A percentile compares a stretch with the other conserved stretches of the same genome.
Conservation (phyloP, 2,329 filamentous ascomycete genomes). For the Acrodontium crateriforme region DNA sequence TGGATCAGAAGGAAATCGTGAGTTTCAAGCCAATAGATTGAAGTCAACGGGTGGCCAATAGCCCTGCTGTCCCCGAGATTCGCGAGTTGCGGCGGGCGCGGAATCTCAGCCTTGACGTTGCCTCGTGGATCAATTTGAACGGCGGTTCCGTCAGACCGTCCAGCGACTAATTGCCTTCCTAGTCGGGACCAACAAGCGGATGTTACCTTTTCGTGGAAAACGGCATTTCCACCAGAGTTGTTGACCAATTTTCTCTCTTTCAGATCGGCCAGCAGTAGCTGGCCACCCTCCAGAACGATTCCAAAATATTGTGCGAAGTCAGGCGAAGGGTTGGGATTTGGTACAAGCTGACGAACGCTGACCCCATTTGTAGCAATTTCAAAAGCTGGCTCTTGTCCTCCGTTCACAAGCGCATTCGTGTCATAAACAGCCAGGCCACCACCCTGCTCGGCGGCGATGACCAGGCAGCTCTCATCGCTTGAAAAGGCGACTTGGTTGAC, state of each 20-base stretch:
- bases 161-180: constrained; percentile 85
- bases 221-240: constrained; percentile 43
- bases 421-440: constrained; percentile 77
- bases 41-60: constrained; percentile 22
- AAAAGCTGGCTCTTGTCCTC: constrained; percentile 53
- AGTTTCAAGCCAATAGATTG: constrained; percentile 73
- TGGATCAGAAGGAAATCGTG: constrained; percentile 55
- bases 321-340: constrained; percentile 55
- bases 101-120: constrained; percentile 61
- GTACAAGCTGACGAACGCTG: constrained; percentile 57
- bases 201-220: constrained; percentile 62
- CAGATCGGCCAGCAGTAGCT: constrained; percentile 72
- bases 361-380: constrained; percentile 65
- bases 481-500: constrained; percentile 86
- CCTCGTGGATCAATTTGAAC: constrained; percentile 77
- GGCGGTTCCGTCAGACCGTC: constrained; percentile 65
- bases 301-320: constrained; percentile 65
- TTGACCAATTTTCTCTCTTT: constrained; percentile 47
- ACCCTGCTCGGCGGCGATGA: constrained; percentile 68
- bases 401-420: constrained; percentile 51
- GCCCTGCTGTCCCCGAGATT: constrained; percentile 29
- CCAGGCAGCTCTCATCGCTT: constrained; percentile 70
- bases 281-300: constrained; percentile 65
- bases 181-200: constrained; percentile 83
- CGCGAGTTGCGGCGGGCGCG: constrained; percentile 52